These are phyloP conservation scores for Hordeum marinum DNA, from an alignment of 176 grass and related monocot genomes.

Conservation along the genomic window DNA sequence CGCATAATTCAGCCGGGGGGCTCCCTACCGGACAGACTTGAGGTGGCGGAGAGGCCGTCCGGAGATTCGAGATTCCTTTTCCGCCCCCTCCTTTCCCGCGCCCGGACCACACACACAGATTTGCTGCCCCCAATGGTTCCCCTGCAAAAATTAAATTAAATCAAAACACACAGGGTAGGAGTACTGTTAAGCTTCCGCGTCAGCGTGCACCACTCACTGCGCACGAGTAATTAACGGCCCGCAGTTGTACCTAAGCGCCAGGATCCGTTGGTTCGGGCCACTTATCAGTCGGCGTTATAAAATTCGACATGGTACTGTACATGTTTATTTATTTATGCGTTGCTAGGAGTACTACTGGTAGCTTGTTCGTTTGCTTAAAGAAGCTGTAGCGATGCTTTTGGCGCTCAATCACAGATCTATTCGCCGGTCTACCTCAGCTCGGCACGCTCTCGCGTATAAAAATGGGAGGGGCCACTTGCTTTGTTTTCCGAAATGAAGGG, in stretches of 20 bases:
- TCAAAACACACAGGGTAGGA: too few species aligned
- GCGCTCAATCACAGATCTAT: conserved; percentile 1
- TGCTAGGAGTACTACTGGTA: too few species aligned
- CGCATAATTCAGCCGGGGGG: conserved; percentile 15
- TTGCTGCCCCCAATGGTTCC: background rate
- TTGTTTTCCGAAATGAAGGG: conserved; percentile 14
- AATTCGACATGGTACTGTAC: too few species aligned
- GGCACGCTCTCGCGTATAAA: background rate
- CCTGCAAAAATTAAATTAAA: too few species aligned
- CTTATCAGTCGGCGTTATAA: background rate
- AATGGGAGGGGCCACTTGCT: background rate
- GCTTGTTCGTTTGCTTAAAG: background rate
- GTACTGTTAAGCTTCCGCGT: too few species aligned
- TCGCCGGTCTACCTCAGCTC: background rate
- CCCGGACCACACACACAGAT: conserved; percentile 2
- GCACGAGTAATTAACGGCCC: background rate
- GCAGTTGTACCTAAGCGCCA: background rate
- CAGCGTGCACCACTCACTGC: background rate
- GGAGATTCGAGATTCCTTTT: conserved; percentile 36
- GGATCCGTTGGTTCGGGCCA: background rate
- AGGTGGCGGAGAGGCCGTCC: background rate
- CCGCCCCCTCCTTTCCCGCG: background rate
- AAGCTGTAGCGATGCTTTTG: background rate
- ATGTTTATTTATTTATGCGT: too few species aligned
- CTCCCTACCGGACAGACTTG: background rate